These are phyloP conservation scores for Pinus taeda DNA, from an alignment of 75 land plant genomes.

Conservation along the genomic window DNA sequence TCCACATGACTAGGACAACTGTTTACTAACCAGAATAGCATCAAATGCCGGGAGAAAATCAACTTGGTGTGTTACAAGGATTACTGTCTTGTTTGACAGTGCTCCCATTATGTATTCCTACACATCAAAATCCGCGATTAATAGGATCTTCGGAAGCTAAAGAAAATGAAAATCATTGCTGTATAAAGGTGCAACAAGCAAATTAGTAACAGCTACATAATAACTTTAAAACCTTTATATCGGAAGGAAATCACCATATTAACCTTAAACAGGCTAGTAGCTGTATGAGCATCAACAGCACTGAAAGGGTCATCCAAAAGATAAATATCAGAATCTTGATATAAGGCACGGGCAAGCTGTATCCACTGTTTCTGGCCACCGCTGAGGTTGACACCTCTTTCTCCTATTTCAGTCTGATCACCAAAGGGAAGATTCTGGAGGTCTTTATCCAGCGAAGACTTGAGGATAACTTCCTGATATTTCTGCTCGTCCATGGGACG, in stretches of 20 bases:
- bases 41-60: constrained; percentile 82
- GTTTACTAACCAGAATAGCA: constrained; percentile 58
- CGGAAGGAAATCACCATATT: neutral
- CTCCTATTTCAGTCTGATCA: constrained; percentile 38
- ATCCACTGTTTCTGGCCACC: constrained; percentile 49
- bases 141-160: neutral
- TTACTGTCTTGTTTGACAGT: constrained; percentile 60
- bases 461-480: constrained; percentile 20
- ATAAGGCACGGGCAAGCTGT: constrained; percentile 34
- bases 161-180: neutral
- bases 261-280: constrained; percentile 19
- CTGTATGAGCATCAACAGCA: constrained; percentile 47
- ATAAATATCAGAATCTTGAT: constrained; percentile 39
- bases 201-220: neutral
- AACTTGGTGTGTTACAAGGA: constrained; percentile 90
- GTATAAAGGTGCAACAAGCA: neutral
- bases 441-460: constrained; percentile 26
- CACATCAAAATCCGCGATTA: neutral
- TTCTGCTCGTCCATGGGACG: constrained; percentile 13
- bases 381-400: constrained; percentile 38
- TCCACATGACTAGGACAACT: neutral
- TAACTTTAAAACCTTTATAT: neutral
- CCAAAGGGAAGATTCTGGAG: constrained; percentile 23
- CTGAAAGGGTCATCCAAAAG: constrained; percentile 42
- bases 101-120: constrained; percentile 78